These are phyloP conservation scores for Musa itinerans DNA, from an alignment of 176 grass and related monocot species.

Conservation along the genomic window DNA sequence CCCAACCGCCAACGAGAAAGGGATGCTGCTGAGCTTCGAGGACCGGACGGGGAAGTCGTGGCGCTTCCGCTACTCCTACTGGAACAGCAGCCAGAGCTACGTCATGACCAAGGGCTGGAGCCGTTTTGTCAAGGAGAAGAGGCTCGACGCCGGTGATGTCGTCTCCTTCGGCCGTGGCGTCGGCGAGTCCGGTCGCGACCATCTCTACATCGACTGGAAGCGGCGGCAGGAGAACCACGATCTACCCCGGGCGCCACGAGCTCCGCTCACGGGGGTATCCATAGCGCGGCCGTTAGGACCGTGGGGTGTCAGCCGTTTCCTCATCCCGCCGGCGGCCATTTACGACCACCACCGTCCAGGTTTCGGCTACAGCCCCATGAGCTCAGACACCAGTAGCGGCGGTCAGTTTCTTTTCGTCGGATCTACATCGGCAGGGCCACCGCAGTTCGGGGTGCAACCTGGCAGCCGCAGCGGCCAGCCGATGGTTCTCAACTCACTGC, in stretches of 20 bases:
- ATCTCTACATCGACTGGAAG: slow-evolving; percentile 93
- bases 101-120: slow-evolving; percentile 99
- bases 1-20: slow-evolving; percentile 65
- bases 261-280: slow-evolving; percentile 21
- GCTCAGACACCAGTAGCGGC: slow-evolving; percentile 6
- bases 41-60: slow-evolving; percentile 85
- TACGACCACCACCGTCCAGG: slow-evolving; percentile 54
- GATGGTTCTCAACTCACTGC: slow-evolving; percentile 52
- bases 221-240: slow-evolving; percentile 43
- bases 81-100: slow-evolving; percentile 99
- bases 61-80: slow-evolving; percentile 99
- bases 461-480: slow-evolving; percentile 18
- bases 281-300: slow-evolving; percentile 22
- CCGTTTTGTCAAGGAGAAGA: slow-evolving; percentile 99
- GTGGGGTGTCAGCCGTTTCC: slow-evolving; percentile 43
- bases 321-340: slow-evolving; percentile 41
- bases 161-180: slow-evolving; percentile 82
- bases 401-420: slow-evolving; percentile 38
- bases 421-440: slow-evolving; percentile 26
- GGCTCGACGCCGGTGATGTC: slow-evolving; percentile 79
- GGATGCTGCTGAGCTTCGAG: slow-evolving; percentile 77
- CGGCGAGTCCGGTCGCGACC: slow-evolving; percentile 40
- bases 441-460: slow-evolving; percentile 36
- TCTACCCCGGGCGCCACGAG: slow-evolving; percentile 31
- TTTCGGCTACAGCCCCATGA: slow-evolving; percentile 34